Conservation (phyloP, 1,284 basidiomycete genomes). For the Ceratobasidium theobromae region DNA sequence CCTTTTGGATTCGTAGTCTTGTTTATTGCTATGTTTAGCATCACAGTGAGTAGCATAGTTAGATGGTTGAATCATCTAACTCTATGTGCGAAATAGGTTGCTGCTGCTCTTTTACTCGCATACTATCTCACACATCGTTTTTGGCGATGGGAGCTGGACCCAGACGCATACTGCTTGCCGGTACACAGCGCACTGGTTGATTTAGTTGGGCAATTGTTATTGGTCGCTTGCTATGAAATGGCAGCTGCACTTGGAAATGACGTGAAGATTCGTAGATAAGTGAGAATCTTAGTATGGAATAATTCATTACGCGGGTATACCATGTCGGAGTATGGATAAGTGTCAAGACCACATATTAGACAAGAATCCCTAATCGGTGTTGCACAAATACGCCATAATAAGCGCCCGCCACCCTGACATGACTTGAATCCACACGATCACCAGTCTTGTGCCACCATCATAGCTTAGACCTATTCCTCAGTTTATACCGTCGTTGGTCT, state of each 20-base stretch:
- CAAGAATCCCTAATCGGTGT: too few relatives aligned
- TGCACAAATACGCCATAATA: constrained; percentile 21
- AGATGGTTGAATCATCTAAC: background rate
- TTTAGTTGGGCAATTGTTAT: constrained; percentile 82
- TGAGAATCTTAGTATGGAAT: too few relatives aligned
- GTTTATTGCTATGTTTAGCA: constrained; percentile 68
- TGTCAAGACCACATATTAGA: too few relatives aligned
- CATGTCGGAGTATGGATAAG: too few relatives aligned
- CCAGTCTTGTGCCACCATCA: constrained; percentile 14
- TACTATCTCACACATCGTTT: constrained; percentile 72
- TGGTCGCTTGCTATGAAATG: constrained; percentile 73
- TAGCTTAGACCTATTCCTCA: background rate
- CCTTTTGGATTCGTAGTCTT: constrained; percentile 66
- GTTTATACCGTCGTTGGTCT: background rate
- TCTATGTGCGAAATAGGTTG: constrained; percentile 52
- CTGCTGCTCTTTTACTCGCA: constrained; percentile 68
- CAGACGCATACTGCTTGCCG: constrained; percentile 92
- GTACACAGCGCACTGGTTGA: constrained; percentile 90
- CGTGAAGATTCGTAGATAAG: constrained; percentile 16
- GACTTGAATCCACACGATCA: constrained; percentile 14
- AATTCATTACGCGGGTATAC: too few relatives aligned
- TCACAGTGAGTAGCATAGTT: constrained; percentile 73
- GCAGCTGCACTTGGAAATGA: constrained; percentile 42
- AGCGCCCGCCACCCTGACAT: constrained; percentile 18
- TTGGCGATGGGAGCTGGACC: constrained; percentile 83